A percentile compares a stretch with the other conserved stretches of the same genome.
Conservation (phyloP, 2,329 filamentous ascomycete genomes). For the Fusarium anthophilum region DNA sequence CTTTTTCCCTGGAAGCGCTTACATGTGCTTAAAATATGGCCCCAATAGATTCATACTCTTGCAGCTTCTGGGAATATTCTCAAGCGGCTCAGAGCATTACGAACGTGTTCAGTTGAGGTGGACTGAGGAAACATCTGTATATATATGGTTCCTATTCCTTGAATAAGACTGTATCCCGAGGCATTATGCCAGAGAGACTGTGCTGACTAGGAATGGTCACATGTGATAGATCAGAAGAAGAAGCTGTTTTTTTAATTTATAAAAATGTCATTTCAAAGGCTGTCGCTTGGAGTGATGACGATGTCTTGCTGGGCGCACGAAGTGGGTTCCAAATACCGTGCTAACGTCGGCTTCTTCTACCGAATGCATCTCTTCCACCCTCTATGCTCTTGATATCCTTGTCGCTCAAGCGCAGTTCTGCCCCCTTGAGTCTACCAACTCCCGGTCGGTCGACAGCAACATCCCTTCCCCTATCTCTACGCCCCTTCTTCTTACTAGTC, state of each 20-base stretch:
- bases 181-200: constrained; percentile 27
- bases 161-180: constrained; percentile 10
- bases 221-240: constrained; percentile 26
- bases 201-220: constrained; percentile 15
- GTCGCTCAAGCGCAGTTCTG: constrained; percentile 80
- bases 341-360: constrained; percentile 49
- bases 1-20: constrained; percentile 38
- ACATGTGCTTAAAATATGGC: constrained; percentile 41
- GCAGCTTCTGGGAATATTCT: constrained; percentile 18
- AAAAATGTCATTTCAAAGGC: background rate
- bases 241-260: constrained; percentile 20
- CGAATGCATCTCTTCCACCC: constrained; percentile 58
- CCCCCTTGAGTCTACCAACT: constrained; percentile 82
- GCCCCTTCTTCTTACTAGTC: constrained; percentile 51
- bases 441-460: constrained; percentile 78
- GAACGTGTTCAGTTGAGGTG: constrained; percentile 17
- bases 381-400: constrained; percentile 79
- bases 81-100: constrained; percentile 15
- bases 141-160: constrained; percentile 44
- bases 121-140: constrained; percentile 42
- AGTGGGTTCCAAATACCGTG: background rate
- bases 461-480: constrained; percentile 57
- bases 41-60: constrained; percentile 40
- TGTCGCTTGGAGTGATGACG: background rate
- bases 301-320: background rate